Base-by-base conservation (phyloP, 2,329 filamentous ascomycete genomes). In the Calonectria henricotiae region DNA sequence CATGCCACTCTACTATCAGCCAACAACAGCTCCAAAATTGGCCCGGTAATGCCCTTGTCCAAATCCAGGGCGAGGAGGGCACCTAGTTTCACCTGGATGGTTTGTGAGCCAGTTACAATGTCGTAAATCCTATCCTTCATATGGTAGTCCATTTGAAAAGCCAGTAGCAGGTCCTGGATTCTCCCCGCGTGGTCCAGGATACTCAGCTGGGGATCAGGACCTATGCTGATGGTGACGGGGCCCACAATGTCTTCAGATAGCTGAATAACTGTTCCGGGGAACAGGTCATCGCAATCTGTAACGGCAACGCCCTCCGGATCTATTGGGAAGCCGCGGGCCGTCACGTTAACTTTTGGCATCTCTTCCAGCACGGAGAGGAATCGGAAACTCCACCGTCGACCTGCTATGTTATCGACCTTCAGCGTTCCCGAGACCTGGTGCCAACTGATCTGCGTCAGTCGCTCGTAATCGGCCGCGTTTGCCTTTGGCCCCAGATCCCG, bases 91-190 rank as follows among this genome's bases (percentile, higher is more conserved):
- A 49, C 61, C 13, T 47, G 41, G 12, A 46, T 32, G 2, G 61
- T 17, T 25, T 49, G 43, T 6, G 43, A 46, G 17, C 41, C 43
- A 2, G 44, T 44, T 15, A 63, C 51, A 15, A 58, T 63, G 17
- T 37, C 39, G 30, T 25, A 47, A 43, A 63, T 63, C 27, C 39
- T 46, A 30, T 63, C 61, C 43, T 63, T 63, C 43, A 47, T 41
- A 5, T 49, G 44, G 43, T 44, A 63, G 12, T 63, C 61, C 37
- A 63, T 49, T n/a, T 63, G 61, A 13, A 63, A 63, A 23, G 39
- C 41, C 20, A 46, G 11, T 12, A 63, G 43, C 43, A 63, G 12
- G 30, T 41, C 39, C 30, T 63, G 61, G 12, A 63, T 63, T 13
- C 43, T 49, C 17, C 37, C 30, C 2, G 43, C 35, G 43, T 46